Evolutionary conservation across 352 stramenopile species (phyloP), one percentile per base, ranked within the genome.

Genomic region (Globisporangium irregulare): DNA sequence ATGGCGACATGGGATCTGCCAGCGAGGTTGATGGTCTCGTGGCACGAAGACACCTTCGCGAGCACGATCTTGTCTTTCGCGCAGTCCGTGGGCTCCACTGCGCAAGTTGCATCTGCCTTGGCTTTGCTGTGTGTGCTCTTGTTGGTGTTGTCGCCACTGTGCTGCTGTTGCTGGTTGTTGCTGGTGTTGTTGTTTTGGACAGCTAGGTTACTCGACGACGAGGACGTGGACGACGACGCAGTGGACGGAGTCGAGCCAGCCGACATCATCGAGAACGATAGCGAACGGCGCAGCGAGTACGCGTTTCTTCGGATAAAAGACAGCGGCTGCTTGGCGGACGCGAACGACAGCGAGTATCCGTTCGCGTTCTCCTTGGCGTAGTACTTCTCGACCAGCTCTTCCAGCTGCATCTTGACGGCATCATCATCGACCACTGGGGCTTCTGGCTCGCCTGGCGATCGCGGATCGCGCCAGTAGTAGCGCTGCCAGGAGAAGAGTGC

Each of bases 401-500:
- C 80, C 2, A 93, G 74, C 58, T 82, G 77, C 57, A 62, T 43
- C 18, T 77, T 77, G 18, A 75, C 70, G 32, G 76, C 61, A 0
- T 67, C 55, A 22, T 68, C 78, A 32, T 66, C 27, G 10, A 51
- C 50, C 54, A 58, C 50, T 22, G 25, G 24, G 3, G 27, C 54
- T 15, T 65, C 58, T 18, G 18, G 29, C 4, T 77, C 67, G 10
- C 61, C 38, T 29, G 32, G 55, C 32, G 60, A 58, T 36, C 29
- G 65, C 20, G 86, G 86, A 50, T 94, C 86, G 59, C 86, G 84
- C 86, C 86, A 95, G 73, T 93, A 95, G 71, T 91, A 93, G 53
- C 87, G 86, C 67, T 95, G 87, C 87, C 87, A 95, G 8, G 86
- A 93, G 67, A 93, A 91, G n/a, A 95, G 81, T 62, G 85, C 86